Percentiles rank a stretch among this genome's conserved stretches.
These are phyloP conservation scores for Candida gorgasii DNA, from an alignment of 805 yeast genomes.

Conservation along the genomic window DNA sequence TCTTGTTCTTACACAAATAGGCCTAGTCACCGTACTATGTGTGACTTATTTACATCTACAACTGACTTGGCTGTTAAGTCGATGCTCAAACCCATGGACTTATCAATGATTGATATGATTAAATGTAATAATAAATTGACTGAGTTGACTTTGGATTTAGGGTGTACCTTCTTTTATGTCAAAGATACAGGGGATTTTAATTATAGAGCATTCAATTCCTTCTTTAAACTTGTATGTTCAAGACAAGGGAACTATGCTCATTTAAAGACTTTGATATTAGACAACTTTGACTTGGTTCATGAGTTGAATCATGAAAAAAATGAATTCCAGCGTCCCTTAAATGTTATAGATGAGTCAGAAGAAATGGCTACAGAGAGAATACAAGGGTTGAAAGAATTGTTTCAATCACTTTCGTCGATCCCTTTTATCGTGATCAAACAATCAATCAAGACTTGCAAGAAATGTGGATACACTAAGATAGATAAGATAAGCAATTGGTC, in stretches of 20 bases:
- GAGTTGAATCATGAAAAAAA: constrained; percentile 17
- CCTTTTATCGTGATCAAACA: constrained; percentile 23
- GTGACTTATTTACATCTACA: constrained; percentile 44
- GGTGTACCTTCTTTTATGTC: constrained; percentile 46
- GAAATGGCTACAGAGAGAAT: constrained; percentile 2
- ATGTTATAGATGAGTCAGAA: neutral
- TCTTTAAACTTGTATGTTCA: constrained; percentile 35
- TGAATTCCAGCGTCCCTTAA: constrained; percentile 1
- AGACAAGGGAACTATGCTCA: constrained; percentile 30
- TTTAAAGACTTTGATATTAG: constrained; percentile 26
- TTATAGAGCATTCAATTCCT: constrained; percentile 29
- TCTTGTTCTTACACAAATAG: constrained; percentile 24
- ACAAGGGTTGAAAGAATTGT: constrained; percentile 11
- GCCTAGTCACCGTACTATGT: constrained; percentile 16
- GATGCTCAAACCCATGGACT: constrained; percentile 45
- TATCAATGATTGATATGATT: constrained; percentile 50
- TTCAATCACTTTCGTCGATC: constrained; percentile 22
- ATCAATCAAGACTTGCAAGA: constrained; percentile 31
- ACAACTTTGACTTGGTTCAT: constrained; percentile 32
- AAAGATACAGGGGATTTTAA: constrained; percentile 22
- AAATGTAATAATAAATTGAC: constrained; percentile 36
- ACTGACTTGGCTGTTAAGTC: constrained; percentile 35
- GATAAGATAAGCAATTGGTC: constrained; percentile 21
- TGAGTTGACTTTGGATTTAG: constrained; percentile 47
- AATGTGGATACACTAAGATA: constrained; percentile 30